Percentiles rank a stretch among this genome's conserved stretches.
phyloP scores from a whole-genome alignment of 2,329 filamentous ascomycete species.

The Achaetomium macrosporum region DNA sequence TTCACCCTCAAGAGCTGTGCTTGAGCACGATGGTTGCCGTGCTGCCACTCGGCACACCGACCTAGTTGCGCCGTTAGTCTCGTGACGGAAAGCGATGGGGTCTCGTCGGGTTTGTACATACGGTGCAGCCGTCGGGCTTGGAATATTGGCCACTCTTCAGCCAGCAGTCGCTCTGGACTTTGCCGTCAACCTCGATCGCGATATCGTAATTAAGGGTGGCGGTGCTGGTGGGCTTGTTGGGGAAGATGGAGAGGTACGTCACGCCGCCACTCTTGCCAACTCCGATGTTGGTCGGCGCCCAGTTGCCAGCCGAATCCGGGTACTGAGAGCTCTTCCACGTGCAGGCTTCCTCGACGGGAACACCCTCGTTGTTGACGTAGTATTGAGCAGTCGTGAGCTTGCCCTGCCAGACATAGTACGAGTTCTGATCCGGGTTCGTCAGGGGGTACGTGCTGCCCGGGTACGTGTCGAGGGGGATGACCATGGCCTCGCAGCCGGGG shows the following conservation, averaged over 20 bases:
- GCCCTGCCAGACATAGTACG: constrained; percentile 74
- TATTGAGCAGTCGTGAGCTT: constrained; percentile 83
- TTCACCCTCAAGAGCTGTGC: constrained; percentile 12
- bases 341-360: constrained; percentile 62
- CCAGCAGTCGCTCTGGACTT: constrained; percentile 54
- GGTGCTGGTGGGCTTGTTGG: constrained; percentile 69
- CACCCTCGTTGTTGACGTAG: constrained; percentile 85
- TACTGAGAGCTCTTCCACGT: constrained; percentile 56
- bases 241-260: constrained; percentile 80
- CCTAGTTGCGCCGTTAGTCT: constrained; percentile 32
- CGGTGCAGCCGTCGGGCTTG: constrained; percentile 69
- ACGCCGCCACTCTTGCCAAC: constrained; percentile 62
- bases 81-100: neutral
- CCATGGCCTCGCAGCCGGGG: constrained; percentile 85
- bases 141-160: constrained; percentile 59
- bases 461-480: constrained; percentile 62
- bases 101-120: constrained; percentile 45
- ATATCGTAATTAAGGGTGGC: constrained; percentile 72
- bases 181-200: constrained; percentile 70
- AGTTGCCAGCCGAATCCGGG: constrained; percentile 66
- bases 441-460: constrained; percentile 57
- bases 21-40: constrained; percentile 41
- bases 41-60: constrained; percentile 37
- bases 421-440: constrained; percentile 65
- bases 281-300: constrained; percentile 79